Conservation (phyloP, 495 filamentous ascomycete species). For the Jackrogersella multiformis region DNA sequence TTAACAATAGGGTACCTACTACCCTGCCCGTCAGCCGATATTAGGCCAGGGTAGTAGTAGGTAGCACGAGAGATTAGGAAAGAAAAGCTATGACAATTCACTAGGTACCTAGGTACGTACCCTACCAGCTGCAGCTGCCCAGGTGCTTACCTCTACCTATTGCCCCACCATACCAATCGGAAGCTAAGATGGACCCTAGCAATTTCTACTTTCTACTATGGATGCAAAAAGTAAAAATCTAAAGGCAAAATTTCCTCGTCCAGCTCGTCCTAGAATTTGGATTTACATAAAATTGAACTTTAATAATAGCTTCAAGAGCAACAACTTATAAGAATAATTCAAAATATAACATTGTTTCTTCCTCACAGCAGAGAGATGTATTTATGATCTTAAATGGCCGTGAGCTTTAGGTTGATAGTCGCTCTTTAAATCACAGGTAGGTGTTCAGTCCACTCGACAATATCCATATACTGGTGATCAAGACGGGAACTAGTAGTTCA, state of each 20-base stretch:
- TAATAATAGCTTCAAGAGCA: background rate
- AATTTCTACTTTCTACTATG: too few species aligned
- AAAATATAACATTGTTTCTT: slow-evolving; percentile 1
- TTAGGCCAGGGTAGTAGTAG: too few species aligned
- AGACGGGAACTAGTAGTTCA: too few species aligned
- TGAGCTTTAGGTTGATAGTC: background rate
- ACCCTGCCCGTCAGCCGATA: too few species aligned
- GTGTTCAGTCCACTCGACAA: background rate
- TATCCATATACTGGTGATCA: too few species aligned
- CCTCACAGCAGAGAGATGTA: background rate
- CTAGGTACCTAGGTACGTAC: background rate
- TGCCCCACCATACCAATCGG: background rate
- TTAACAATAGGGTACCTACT: background rate
- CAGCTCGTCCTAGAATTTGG: background rate
- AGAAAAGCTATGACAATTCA: background rate
- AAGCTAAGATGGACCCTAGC: background rate
- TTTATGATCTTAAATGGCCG: background rate
- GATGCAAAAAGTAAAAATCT: too few species aligned
- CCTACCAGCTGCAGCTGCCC: too few species aligned
- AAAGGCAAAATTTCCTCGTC: too few species aligned
- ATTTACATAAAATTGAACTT: slow-evolving; percentile 5
- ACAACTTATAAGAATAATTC: background rate
- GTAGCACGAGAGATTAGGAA: too few species aligned
- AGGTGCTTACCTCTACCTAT: background rate
- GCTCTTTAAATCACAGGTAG: background rate